Evolutionary conservation across 257 asterid genomes (phyloP), one percentile per base, ranked within the genome.

Genomic region (Salvia rosmarinus): DNA sequence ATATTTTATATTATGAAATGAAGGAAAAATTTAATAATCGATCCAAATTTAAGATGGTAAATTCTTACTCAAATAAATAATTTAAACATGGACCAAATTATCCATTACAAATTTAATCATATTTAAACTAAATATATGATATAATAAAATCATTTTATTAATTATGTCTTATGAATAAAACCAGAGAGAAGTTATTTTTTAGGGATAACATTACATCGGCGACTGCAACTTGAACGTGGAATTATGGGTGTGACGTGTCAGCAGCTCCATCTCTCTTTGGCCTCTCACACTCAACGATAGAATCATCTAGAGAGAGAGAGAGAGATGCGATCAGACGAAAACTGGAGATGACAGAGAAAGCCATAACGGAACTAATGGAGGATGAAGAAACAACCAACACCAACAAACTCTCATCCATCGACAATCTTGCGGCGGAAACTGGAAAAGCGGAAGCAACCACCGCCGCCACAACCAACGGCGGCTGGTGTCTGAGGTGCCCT

Each of bases 401-500:
- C 66, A 11, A 17, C 50, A 34, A 9, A 34, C 3, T 4, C 11
- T 12, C 51, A 10, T 60, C 81, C n/a, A 55, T 25, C 17, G 70
- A n/a, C n/a, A n/a, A n/a, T n/a, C n/a, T n/a, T n/a, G n/a, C n/a
- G n/a, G n/a, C n/a, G n/a, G n/a, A n/a, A n/a, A n/a, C n/a, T n/a
- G 4, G 79, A 81, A 80, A 82, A 42, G 17, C 81, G 14, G 21
- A 37, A 20, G 44, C 5, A 35, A 14, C 64, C 76, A 67, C 59
- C 72, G 68, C 19, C 79, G 61, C 66, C 72, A 23, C 14, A 64
- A 28, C 75, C 87, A 51, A 13, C 80, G 44, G 2, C 79, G 46
- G 71, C 64, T 77, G 16, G 75, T 83, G 8, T 76, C 81, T n/a
- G 84, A 85, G 89, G 96, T 79, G 59, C 64, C 4, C 20, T 51